Conservation (phyloP, 2,329 filamentous ascomycete species). For the Paraconiothyrium sp. region DNA sequence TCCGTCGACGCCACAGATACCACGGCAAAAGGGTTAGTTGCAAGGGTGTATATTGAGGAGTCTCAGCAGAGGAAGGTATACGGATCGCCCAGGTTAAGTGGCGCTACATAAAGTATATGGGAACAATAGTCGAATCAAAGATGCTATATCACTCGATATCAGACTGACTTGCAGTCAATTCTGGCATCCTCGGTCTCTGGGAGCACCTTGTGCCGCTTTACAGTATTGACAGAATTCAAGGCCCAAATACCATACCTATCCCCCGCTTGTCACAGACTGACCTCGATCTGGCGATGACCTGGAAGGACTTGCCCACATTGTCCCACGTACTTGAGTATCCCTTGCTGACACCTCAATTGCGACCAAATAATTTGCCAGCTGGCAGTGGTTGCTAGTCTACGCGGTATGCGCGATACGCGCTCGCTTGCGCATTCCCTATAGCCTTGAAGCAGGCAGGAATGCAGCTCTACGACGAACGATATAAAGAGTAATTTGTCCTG, state of each 20-base stretch:
- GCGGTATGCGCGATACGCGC: neutral
- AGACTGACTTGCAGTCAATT: too few species aligned
- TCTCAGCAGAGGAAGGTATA: neutral
- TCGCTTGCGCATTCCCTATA: neutral
- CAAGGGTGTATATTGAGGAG: neutral
- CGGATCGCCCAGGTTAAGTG: neutral
- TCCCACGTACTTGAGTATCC: neutral
- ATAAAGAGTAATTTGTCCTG: neutral
- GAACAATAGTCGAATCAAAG: too few species aligned
- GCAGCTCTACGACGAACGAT: neutral
- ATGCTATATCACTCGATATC: too few species aligned
- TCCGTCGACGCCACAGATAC: conserved; percentile 6
- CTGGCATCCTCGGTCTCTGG: too few species aligned
- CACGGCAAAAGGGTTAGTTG: neutral
- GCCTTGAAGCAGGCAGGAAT: neutral
- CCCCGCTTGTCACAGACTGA: too few species aligned
- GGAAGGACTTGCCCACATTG: too few species aligned
- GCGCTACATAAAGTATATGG: neutral
- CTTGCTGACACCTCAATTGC: neutral
- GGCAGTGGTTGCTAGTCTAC: neutral
- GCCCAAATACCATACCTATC: too few species aligned
- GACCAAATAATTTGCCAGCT: neutral
- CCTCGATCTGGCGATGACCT: too few species aligned
- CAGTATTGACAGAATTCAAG: too few species aligned
- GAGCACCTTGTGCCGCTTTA: too few species aligned